A percentile compares a stretch with the other conserved stretches of the same genome.
These are phyloP conservation scores for Cladosporium sp. DNA, from an alignment of 2,329 filamentous ascomycete genomes.

Conservation along the genomic window DNA sequence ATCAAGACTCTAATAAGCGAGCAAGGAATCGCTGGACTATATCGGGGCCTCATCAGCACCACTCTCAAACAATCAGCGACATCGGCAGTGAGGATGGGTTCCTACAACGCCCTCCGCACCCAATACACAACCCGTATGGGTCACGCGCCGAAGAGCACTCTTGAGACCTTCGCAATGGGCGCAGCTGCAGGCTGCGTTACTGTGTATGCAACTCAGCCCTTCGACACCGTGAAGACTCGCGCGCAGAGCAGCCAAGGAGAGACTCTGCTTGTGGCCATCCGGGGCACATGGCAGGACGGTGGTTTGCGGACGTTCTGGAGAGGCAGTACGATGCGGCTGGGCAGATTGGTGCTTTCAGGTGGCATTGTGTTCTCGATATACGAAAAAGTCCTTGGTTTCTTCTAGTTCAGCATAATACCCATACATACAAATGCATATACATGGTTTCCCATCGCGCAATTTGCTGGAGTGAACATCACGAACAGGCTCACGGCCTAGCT, in stretches of 20 bases:
- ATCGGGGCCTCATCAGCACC: slow-evolving; percentile 48
- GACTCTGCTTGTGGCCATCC: slow-evolving; percentile 30
- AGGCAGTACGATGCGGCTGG: slow-evolving; percentile 34
- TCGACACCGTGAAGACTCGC: slow-evolving; percentile 46
- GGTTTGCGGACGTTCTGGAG: slow-evolving; percentile 35
- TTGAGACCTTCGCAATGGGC: slow-evolving; percentile 33
- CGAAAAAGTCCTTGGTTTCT: slow-evolving; percentile 31
- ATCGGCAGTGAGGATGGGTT: slow-evolving; percentile 51
- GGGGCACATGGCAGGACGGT: slow-evolving; percentile 27
- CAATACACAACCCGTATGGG: slow-evolving; percentile 33
- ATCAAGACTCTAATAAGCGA: slow-evolving; percentile 36
- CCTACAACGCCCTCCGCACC: slow-evolving; percentile 49
- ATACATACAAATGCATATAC: neutral
- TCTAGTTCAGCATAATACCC: slow-evolving; percentile 1
- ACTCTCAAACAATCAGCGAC: slow-evolving; percentile 52
- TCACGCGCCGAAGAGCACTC: slow-evolving; percentile 28
- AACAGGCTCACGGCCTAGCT: too few relatives aligned
- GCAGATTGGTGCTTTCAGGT: slow-evolving; percentile 34
- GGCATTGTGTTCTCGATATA: slow-evolving; percentile 38
- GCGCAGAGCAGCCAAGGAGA: slow-evolving; percentile 37
- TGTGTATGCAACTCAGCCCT: slow-evolving; percentile 46
- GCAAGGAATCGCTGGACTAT: slow-evolving; percentile 46
- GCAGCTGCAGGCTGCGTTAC: slow-evolving; percentile 37
- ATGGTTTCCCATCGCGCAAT: neutral
- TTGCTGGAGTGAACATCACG: neutral